Evolutionary conservation across 177 flowering plant species (phyloP).

Genomic region (Vitis hybrid): DNA sequence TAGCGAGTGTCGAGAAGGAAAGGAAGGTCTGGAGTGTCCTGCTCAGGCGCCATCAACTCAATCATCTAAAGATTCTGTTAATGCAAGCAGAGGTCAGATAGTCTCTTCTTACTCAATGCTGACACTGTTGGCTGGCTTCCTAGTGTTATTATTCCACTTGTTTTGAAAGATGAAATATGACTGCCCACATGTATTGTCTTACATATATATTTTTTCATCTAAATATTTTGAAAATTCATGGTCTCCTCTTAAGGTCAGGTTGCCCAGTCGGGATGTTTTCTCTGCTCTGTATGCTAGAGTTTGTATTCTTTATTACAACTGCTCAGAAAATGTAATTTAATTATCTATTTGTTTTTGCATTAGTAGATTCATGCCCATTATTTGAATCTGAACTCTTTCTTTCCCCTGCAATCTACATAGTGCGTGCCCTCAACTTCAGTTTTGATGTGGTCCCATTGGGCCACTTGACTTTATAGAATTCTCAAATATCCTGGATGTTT

Average conservation of each 20-base stretch:
- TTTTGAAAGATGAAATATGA: constrained; percentile 7
- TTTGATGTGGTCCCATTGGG: too few species aligned
- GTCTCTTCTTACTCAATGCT: constrained; percentile 6
- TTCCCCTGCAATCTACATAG: too few species aligned
- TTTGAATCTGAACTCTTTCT: too few species aligned
- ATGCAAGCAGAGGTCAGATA: constrained; percentile 1
- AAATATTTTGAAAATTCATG: background rate
- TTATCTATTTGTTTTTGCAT: too few species aligned
- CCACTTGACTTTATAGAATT: too few species aligned
- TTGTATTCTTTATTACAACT: constrained; percentile 1
- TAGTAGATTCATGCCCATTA: too few species aligned
- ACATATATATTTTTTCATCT: background rate
- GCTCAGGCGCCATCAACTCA: background rate
- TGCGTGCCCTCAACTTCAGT: too few species aligned
- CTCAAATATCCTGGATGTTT: too few species aligned
- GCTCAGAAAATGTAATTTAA: background rate
- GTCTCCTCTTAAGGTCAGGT: background rate
- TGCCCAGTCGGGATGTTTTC: background rate
- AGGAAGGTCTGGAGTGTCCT: constrained; percentile 39
- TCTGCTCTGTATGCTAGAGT: background rate
- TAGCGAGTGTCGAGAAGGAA: constrained; percentile 34
- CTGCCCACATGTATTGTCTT: background rate
- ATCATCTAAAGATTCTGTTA: background rate
- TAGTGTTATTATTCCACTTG: constrained; percentile 4
- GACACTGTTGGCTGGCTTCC: constrained; percentile 9